Evolutionary conservation across 1,284 basidiomycete genomes (phyloP).

Genomic region (Cryptococcus floricola): DNA sequence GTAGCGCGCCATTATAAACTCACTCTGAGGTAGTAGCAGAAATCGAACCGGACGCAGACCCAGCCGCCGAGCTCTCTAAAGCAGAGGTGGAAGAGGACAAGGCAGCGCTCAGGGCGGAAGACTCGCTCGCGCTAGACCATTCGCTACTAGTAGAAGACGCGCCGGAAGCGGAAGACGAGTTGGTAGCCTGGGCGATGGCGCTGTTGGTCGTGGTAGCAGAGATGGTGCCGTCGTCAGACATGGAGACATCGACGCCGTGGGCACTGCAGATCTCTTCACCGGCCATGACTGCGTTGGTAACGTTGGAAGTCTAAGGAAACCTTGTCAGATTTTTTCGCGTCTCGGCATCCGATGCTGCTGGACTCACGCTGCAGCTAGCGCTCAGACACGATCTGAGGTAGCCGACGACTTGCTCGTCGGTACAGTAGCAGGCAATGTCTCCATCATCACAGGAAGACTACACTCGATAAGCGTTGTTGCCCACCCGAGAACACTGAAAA

Average conservation of each 20-base stretch:
- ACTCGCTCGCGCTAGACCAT: background rate
- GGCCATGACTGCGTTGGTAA: conserved; percentile 8
- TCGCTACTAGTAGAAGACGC: background rate
- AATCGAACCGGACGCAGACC: background rate
- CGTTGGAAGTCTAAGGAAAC: conserved; percentile 12
- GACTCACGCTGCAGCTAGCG: conserved; percentile 15
- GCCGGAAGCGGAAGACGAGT: background rate
- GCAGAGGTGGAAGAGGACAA: background rate
- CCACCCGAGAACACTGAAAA: background rate
- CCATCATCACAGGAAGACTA: conserved; percentile 10
- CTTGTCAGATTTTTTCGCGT: background rate
- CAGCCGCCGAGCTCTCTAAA: background rate
- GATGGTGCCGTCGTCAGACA: background rate
- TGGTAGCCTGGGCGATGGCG: background rate
- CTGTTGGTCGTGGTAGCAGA: background rate
- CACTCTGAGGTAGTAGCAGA: background rate
- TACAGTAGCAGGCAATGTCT: conserved; percentile 19
- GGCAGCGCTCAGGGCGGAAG: background rate
- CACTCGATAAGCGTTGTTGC: background rate
- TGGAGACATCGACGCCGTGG: conserved; percentile 5
- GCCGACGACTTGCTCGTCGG: conserved; percentile 6
- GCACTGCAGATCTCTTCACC: conserved; percentile 16
- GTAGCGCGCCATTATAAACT: background rate
- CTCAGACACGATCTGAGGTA: conserved; percentile 17
- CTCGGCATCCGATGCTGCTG: background rate